Base-by-base conservation (phyloP, 257 asterid species). In the Solanum pinnatisectum region DNA sequence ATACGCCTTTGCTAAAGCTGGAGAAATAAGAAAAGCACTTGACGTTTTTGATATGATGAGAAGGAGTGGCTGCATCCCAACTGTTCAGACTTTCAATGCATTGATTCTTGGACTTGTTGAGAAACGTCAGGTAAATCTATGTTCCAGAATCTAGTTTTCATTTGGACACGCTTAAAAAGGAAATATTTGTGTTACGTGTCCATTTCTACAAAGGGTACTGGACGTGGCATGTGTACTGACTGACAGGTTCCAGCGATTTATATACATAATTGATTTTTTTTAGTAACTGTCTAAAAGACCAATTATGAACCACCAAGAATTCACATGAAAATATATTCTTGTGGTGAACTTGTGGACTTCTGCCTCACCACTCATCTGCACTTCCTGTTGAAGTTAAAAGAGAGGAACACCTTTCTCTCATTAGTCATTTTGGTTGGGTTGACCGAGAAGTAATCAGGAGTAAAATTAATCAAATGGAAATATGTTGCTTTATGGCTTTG, bases 101-200 rank as follows among this genome's bases (percentile, higher is more conserved):
- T 89, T 97, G 90, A 94, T 96, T 91, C 95, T 95, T 90, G 99
- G 99, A 87, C 99, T 96, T 15, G 98, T 94, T 18, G 96, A 94
- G 86, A 97, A 97, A 88, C 94, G 91, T 35, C 96, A 96, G 98
- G 99, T 97, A 90, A 83, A 30, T 84, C 76, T 82, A 39, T 12
- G 52, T 46, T 20, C 67, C 30, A 60, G 23, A 27, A 49, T 22
- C 60, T n/a, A 20, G 39, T 56, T 84, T 79, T 25, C 81, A 68
- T 78, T 42, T 87, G 32, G 5, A 39, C 30, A 36, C 12, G 32
- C 56, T 32, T 37, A 44, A 35, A 8, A 4, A 20, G 44, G 37
- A 32, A 22, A 18, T 71, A 9, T 84, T 65, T 63, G 25, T 65
- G 79, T 79, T 42, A 44, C 40, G n/a, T 78, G 14, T n/a, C 23